Conservation (phyloP, 345 rosid species). For the Clarkia xantiana region DNA sequence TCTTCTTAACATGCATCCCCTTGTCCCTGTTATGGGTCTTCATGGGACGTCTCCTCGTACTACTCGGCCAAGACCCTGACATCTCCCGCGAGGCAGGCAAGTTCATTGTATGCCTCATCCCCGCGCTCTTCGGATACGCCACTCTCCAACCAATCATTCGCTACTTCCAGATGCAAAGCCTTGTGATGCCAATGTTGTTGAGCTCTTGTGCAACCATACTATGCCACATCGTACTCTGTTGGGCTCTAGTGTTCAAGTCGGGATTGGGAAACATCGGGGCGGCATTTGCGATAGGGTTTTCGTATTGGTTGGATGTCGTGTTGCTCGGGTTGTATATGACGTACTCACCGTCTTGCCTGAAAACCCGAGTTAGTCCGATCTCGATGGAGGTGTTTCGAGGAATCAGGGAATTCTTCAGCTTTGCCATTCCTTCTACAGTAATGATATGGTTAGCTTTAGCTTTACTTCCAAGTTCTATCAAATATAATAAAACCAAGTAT, state of each 20-base stretch:
- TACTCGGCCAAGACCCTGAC: conserved; percentile 28
- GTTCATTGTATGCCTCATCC: conserved; percentile 23
- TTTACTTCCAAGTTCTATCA: neutral
- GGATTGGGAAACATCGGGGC: conserved; percentile 22
- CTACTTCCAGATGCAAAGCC: conserved; percentile 27
- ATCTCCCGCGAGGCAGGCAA: conserved; percentile 26
- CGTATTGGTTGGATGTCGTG: conserved; percentile 28
- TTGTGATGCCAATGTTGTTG: conserved; percentile 26
- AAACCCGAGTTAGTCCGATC: conserved; percentile 18
- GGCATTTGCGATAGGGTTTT: conserved; percentile 20
- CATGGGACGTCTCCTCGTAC: conserved; percentile 26
- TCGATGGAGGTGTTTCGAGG: conserved; percentile 17
- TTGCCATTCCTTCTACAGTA: conserved; percentile 32
- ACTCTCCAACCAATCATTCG: conserved; percentile 26
- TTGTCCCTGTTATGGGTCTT: conserved; percentile 26
- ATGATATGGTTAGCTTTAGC: conserved; percentile 33
- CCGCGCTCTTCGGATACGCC: conserved; percentile 31
- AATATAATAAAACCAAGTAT: no score
- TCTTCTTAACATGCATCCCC: conserved; percentile 19
- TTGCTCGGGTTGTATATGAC: conserved; percentile 20
- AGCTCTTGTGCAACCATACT: conserved; percentile 17
- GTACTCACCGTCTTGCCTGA: conserved; percentile 22
- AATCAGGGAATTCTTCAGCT: conserved; percentile 22
- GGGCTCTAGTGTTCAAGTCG: conserved; percentile 24
- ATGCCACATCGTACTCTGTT: conserved; percentile 25